Conservation (phyloP, 2,329 filamentous ascomycete species). For the Alternaria arborescens region DNA sequence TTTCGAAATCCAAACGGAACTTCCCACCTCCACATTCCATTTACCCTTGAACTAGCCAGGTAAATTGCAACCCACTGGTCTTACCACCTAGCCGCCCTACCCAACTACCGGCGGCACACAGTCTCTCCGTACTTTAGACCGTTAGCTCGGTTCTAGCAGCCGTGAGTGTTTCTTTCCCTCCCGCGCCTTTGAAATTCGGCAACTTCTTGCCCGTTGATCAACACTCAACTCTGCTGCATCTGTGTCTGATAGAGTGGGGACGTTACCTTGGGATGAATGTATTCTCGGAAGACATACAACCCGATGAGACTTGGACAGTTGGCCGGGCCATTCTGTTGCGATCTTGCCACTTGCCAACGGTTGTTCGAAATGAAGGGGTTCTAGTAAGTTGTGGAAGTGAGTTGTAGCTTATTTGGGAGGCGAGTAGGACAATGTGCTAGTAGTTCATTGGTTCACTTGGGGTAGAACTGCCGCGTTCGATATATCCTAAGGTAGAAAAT, state of each 20-base stretch:
- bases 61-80: not conserved
- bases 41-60: not conserved
- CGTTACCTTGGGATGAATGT: not conserved
- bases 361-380: not conserved
- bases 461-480: not conserved
- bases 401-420: not conserved
- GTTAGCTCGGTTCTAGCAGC: not conserved
- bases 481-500: not conserved
- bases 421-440: not conserved
- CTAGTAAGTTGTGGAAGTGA: not conserved
- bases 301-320: not conserved
- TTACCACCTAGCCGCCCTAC: not conserved
- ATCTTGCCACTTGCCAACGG: not conserved
- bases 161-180: not conserved
- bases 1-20: not conserved
- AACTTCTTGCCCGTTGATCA: not conserved
- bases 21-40: not conserved
- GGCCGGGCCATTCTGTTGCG: not conserved
- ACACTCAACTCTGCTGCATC: not conserved
- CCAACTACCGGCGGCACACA: not conserved
- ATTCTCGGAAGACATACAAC: not conserved
- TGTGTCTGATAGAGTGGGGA: not conserved
- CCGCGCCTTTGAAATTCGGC: not conserved
- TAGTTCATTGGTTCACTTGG: not conserved
- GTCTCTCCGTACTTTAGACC: not conserved